A percentile compares a stretch with the other conserved stretches of the same genome.
Evolutionary conservation across 495 filamentous ascomycete species (phyloP).

Genomic region (Neurospora sp.): DNA sequence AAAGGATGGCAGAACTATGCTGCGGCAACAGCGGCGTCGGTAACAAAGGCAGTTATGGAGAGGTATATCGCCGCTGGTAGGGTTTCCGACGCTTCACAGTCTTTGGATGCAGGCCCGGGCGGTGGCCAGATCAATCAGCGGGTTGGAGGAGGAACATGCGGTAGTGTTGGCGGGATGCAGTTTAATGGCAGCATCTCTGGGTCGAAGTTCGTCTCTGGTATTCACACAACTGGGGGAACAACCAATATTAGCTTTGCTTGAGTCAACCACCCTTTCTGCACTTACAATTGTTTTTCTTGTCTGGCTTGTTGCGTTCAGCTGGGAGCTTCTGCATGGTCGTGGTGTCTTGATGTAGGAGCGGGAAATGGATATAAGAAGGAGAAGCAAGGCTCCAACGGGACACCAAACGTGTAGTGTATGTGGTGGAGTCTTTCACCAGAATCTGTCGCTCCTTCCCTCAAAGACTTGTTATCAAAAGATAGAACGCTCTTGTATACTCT

Average conservation of each 20-base stretch:
- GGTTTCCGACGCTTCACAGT: not conserved
- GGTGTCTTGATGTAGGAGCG: too few species aligned
- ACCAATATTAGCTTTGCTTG: not conserved
- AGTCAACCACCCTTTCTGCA: not conserved
- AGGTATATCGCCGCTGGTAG: not conserved
- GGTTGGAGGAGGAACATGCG: not conserved
- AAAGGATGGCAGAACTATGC: slow-evolving; percentile 34
- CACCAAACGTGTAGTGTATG: too few species aligned
- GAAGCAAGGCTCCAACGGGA: too few species aligned
- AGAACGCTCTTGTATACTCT: too few species aligned
- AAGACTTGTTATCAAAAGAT: too few species aligned
- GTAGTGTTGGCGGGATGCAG: not conserved
- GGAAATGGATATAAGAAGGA: too few species aligned
- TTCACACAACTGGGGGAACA: not conserved
- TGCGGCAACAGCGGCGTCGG: slow-evolving; percentile 26
- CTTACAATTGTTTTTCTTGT: too few species aligned
- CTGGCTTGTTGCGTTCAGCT: too few species aligned
- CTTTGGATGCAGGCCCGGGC: not conserved
- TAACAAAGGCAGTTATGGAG: slow-evolving; percentile 10
- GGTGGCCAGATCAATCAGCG: not conserved
- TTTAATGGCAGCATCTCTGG: not conserved
- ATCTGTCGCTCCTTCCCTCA: too few species aligned
- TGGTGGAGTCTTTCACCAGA: too few species aligned
- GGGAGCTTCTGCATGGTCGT: too few species aligned
- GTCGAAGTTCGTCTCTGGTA: not conserved